Evolutionary conservation across 176 grass and related monocot genomes (phyloP).

Genomic region (bread wheat (Triticum aestivum)): IWGSC_CS_RefSeq_v2.1 NC_057806.1:3775789-3776288

Average conservation of each 20-base stretch:
- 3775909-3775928: slow-evolving; percentile 1
- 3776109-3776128: slow-evolving; percentile 22
- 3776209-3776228: slow-evolving; percentile 77
- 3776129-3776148: neutral
- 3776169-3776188: slow-evolving; percentile 69
- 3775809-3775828: too few species aligned
- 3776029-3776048: slow-evolving; percentile 87
- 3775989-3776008: slow-evolving; percentile 67
- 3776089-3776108: slow-evolving; percentile 57
- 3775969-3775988: neutral
- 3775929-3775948: neutral
- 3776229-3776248: slow-evolving; percentile 67
- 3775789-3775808: too few species aligned
- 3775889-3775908: slow-evolving; percentile 13
- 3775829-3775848: neutral
- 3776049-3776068: slow-evolving; percentile 90
- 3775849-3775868: neutral
- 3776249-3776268: too few species aligned
- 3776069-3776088: slow-evolving; percentile 95
- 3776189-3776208: slow-evolving; percentile 55
- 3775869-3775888: neutral
- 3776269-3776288: too few species aligned
- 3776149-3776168: slow-evolving; percentile 14
- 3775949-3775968: too few species aligned
- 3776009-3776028: slow-evolving; percentile 65